Conservation (phyloP, 768 basidiomycete species). For the Russula earlei region DNA sequence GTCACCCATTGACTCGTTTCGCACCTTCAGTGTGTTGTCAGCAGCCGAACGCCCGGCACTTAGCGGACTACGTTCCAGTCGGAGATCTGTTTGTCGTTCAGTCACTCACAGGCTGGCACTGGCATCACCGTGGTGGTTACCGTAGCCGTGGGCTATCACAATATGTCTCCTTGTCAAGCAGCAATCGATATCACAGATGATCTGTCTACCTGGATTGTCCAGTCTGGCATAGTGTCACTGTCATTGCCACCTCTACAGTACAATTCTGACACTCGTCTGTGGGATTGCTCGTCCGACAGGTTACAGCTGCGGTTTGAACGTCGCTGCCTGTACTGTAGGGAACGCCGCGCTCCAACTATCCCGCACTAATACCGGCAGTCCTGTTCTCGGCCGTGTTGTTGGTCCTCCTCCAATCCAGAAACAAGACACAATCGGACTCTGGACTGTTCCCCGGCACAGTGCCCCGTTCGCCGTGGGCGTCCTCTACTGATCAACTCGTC, state of each 20-base stretch:
- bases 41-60: conserved; percentile 6
- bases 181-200: neutral
- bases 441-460: neutral
- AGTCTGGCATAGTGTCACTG: neutral
- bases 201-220: neutral
- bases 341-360: neutral
- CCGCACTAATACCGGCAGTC: neutral
- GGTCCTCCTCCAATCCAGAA: conserved; percentile 1
- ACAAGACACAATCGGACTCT: conserved; percentile 1
- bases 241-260: neutral
- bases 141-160: neutral
- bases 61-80: conserved; percentile 2
- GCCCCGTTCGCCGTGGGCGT: neutral
- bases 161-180: conserved; percentile 1
- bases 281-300: neutral
- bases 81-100: neutral
- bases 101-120: neutral
- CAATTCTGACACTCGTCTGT: neutral
- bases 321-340: neutral
- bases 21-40: neutral
- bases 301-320: neutral
- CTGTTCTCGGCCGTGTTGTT: neutral
- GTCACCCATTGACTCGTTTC: neutral
- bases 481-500: neutral
- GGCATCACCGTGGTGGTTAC: neutral